A percentile compares a stretch with the other conserved stretches of the same genome.
Conservation (phyloP, 805 yeast genomes). For the Candida andamanensis region DNA sequence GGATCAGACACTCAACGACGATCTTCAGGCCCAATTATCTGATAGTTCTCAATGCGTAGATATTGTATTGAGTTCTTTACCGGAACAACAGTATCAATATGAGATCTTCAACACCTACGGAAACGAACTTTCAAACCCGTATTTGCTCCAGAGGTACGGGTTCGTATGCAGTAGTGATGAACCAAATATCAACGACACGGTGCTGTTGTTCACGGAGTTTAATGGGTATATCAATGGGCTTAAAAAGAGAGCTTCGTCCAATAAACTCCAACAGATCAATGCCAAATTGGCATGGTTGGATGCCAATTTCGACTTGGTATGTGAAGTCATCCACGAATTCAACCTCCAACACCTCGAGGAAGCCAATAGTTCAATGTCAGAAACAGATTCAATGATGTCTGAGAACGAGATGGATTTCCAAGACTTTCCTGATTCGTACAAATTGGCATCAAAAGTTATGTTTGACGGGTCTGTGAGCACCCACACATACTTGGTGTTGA, state of each 20-base stretch:
- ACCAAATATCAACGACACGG: slow-evolving; percentile 42
- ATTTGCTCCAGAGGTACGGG: slow-evolving; percentile 72
- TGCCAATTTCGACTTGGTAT: slow-evolving; percentile 33
- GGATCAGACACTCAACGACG: slow-evolving; percentile 14
- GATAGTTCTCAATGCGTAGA: slow-evolving; percentile 61
- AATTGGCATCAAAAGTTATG: slow-evolving; percentile 35
- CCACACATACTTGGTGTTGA: slow-evolving; percentile 37
- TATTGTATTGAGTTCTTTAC: slow-evolving; percentile 44
- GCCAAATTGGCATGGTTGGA: slow-evolving; percentile 47
- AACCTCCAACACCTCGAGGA: slow-evolving; percentile 19
- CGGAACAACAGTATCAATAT: slow-evolving; percentile 34
- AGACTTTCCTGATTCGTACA: slow-evolving; percentile 34
- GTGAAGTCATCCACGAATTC: slow-evolving; percentile 14
- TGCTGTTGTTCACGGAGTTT: slow-evolving; percentile 53
- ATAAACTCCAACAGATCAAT: slow-evolving; percentile 26
- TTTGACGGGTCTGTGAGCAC: slow-evolving; percentile 41
- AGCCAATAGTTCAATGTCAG: slow-evolving; percentile 12
- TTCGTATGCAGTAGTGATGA: slow-evolving; percentile 56
- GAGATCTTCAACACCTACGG: slow-evolving; percentile 88
- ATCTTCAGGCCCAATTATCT: slow-evolving; percentile 29
- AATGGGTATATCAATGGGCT: slow-evolving; percentile 24
- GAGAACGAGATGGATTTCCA: slow-evolving; percentile 18
- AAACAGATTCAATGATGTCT: slow-evolving; percentile 14
- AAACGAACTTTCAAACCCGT: slow-evolving; percentile 55
- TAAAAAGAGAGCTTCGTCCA: slow-evolving; percentile 18